Conservation (phyloP, 1,139 yeast species). For the Diutina siamensis region DNA sequence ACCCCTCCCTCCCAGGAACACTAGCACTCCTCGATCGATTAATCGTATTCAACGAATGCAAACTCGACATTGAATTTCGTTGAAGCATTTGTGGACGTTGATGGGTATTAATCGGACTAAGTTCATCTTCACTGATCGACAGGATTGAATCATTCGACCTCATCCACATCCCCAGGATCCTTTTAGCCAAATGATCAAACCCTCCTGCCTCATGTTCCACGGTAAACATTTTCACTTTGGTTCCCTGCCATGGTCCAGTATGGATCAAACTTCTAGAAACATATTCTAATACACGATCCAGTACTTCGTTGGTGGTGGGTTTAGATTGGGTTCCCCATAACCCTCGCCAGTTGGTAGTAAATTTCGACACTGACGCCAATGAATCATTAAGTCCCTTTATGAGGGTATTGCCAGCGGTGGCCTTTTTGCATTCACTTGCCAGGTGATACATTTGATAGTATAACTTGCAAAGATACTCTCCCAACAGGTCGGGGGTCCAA, state of each 20-base stretch:
- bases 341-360: slow-evolving; percentile 2
- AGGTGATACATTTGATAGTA: neutral
- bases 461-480: neutral
- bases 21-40: slow-evolving; percentile 20
- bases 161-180: slow-evolving; percentile 4
- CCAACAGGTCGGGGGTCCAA: neutral
- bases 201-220: neutral
- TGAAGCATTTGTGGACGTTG: neutral
- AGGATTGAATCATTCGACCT: neutral
- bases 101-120: neutral
- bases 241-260: neutral
- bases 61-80: slow-evolving; percentile 26
- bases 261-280: neutral
- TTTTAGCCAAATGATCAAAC: neutral
- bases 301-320: neutral
- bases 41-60: slow-evolving; percentile 31
- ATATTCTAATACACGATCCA: slow-evolving; percentile 4
- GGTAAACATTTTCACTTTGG: neutral
- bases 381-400: slow-evolving; percentile 1
- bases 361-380: neutral
- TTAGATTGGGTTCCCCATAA: neutral
- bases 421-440: neutral
- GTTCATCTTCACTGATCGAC: neutral
- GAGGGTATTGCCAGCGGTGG: neutral
- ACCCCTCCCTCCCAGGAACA: neutral